These are phyloP conservation scores for Mycotypha africana DNA, from an alignment of 371 early-diverging fungal species.

Conservation along the genomic window DNA sequence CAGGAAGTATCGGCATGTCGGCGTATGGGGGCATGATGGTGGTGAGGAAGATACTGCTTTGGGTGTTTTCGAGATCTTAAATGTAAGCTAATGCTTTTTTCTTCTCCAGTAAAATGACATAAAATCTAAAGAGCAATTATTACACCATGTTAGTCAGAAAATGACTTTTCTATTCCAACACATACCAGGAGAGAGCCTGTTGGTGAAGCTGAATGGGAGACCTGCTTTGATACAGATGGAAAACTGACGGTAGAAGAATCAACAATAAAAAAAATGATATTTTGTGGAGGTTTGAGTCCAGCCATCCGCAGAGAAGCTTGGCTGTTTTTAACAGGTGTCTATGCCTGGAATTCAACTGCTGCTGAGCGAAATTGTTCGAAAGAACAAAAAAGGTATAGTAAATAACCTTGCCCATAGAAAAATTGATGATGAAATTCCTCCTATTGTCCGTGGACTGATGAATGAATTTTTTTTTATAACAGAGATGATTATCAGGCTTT, in stretches of 20 bases:
- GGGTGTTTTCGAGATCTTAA: constrained; percentile 43
- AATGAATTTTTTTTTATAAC: background rate
- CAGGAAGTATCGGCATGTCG: constrained; percentile 30
- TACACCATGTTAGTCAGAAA: constrained; percentile 39
- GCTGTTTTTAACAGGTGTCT: constrained; percentile 82
- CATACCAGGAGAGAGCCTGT: constrained; percentile 57
- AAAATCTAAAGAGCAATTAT: too few species aligned
- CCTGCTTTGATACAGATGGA: constrained; percentile 64
- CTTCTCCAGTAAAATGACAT: too few species aligned
- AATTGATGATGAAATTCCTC: background rate
- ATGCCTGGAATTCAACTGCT: constrained; percentile 80
- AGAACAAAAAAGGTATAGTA: constrained; percentile 47
- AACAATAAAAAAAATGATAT: constrained; percentile 59
- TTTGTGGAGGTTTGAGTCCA: constrained; percentile 73
- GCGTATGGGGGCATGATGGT: constrained; percentile 42
- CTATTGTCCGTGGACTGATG: background rate
- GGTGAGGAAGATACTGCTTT: constrained; percentile 42
- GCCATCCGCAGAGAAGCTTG: constrained; percentile 82
- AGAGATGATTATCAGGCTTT: constrained; percentile 64
- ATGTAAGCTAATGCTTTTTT: constrained; percentile 21
- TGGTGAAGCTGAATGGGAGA: constrained; percentile 68
- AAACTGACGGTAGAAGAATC: constrained; percentile 45
- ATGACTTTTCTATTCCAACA: constrained; percentile 37
- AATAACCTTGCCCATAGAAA: background rate
- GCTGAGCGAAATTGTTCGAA: constrained; percentile 56